Percentiles rank a stretch among this genome's conserved stretches.
Conservation (phyloP, 768 basidiomycete genomes). For the Amanita pseudoporphyria region DNA sequence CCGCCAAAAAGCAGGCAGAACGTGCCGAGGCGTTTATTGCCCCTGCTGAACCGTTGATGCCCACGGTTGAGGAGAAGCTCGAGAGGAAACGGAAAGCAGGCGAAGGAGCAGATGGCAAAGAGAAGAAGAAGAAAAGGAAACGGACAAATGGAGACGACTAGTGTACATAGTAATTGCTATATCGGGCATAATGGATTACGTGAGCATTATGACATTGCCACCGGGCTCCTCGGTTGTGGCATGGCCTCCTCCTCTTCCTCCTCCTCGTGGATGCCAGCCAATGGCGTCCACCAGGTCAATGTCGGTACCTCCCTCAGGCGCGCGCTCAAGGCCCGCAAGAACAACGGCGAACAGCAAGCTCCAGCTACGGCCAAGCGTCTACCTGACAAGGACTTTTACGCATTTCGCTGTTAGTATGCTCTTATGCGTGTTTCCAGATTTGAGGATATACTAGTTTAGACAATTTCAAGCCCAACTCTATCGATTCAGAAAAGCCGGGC, state of each 20-base stretch:
- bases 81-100: constrained; percentile 37
- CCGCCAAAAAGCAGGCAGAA: constrained; percentile 61
- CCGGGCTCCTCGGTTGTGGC: constrained; percentile 5
- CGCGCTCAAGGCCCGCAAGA: constrained; percentile 63
- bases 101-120: constrained; percentile 24
- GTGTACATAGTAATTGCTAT: neutral
- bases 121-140: constrained; percentile 18
- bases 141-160: too few species aligned
- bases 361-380: constrained; percentile 29
- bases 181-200: neutral
- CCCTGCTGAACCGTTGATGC: constrained; percentile 67
- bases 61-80: constrained; percentile 71
- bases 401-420: constrained; percentile 57
- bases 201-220: neutral
- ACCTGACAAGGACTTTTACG: constrained; percentile 63
- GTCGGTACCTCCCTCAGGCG: constrained; percentile 56
- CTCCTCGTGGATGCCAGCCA: constrained; percentile 45
- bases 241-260: constrained; percentile 19
- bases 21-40: constrained; percentile 86
- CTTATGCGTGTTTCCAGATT: neutral
- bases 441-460: constrained; percentile 29
- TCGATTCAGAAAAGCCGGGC: constrained; percentile 58
- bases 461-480: constrained; percentile 65
- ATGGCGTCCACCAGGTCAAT: constrained; percentile 49
- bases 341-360: constrained; percentile 33